phyloP scores from a whole-genome alignment of 768 basidiomycete species.

The Dacryopinax primogenitus region DNA sequence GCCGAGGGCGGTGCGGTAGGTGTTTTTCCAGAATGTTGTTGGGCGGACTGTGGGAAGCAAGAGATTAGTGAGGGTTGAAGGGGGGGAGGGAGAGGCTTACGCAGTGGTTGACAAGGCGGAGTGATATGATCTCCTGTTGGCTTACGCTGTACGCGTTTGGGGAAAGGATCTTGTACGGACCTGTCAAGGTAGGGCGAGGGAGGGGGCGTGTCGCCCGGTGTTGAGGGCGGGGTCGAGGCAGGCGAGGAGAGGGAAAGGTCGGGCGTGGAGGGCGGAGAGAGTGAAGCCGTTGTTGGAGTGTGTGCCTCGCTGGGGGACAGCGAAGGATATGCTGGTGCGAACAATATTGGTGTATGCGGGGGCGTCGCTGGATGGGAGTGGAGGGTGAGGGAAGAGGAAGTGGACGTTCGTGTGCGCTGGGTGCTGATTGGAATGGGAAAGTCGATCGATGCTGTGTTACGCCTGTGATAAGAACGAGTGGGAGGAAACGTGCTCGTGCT shows the following conservation, averaged over 20 bases:
- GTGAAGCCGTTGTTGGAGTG: not conserved
- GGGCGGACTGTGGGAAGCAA: slow-evolving; percentile 46
- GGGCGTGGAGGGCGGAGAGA: not conserved
- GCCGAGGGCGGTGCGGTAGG: slow-evolving; percentile 55
- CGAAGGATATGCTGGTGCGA: not conserved
- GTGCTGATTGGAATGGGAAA: not conserved
- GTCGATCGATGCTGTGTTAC: slow-evolving; percentile 5
- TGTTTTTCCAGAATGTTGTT: slow-evolving; percentile 68
- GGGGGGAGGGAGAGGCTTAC: not conserved
- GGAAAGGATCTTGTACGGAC: not conserved
- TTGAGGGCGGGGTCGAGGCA: not conserved
- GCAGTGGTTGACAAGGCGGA: not conserved
- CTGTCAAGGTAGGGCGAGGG: not conserved
- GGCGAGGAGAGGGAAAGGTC: not conserved
- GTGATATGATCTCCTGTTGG: not conserved
- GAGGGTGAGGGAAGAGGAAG: not conserved
- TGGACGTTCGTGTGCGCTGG: not conserved
- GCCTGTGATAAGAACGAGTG: not conserved
- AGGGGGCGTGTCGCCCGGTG: not conserved
- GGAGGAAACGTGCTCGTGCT: no score
- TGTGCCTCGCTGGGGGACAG: not conserved
- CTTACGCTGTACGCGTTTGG: not conserved
- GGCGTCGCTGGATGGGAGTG: not conserved
- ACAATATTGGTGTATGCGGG: not conserved
- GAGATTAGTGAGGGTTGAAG: not conserved